Percentiles rank a stretch among this genome's conserved stretches.
phyloP scores from a whole-genome alignment of 2,329 filamentous ascomycete species.

The Penicillium vulpinum region DNA sequence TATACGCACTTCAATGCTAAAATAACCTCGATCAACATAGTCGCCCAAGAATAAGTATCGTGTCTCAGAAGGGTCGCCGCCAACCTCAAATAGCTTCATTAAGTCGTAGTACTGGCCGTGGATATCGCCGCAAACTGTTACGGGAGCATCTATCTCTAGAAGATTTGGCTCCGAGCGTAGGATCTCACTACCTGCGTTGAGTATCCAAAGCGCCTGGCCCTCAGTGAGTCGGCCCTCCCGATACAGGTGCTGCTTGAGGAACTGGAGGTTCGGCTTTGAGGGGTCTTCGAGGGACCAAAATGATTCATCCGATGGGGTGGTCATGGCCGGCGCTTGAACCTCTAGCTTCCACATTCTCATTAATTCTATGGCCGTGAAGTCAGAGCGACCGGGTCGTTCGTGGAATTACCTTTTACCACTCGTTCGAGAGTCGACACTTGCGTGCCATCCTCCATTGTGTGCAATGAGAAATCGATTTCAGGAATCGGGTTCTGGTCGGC shows the following conservation, averaged over 20 bases:
- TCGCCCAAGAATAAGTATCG: conserved; percentile 96
- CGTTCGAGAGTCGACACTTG: conserved; percentile 94
- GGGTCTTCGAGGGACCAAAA: conserved; percentile 87
- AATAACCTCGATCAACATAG: conserved; percentile 97
- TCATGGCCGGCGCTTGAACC: conserved; percentile 94
- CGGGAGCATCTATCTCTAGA: conserved; percentile 98
- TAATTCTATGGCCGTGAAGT: too few species aligned
- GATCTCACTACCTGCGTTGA: conserved; percentile 81
- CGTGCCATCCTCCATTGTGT: conserved; percentile 95
- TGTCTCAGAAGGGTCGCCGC: conserved; percentile 93
- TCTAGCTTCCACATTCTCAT: conserved; percentile 59
- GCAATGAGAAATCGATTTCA: conserved; percentile 97
- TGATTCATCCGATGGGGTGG: conserved; percentile 87
- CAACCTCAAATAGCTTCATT: conserved; percentile 99
- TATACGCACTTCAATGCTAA: conserved; percentile 98
- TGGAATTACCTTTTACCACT: conserved; percentile 86
- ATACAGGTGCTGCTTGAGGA: conserved; percentile 98
- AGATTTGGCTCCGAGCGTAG: conserved; percentile 90
- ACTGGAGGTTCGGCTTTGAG: conserved; percentile 85
- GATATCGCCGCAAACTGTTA: conserved; percentile 97
- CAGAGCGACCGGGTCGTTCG: conserved; percentile 8
- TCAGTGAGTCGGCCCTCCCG: conserved; percentile 95
- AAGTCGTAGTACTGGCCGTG: conserved; percentile 99
- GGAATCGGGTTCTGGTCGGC: conserved; percentile 92
- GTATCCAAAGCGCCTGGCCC: conserved; percentile 95